Percentiles rank a stretch among this genome's conserved stretches.
These are phyloP conservation scores for Diaporthe amygdali DNA, from an alignment of 2,329 filamentous ascomycete species.

Conservation along the genomic window DNA sequence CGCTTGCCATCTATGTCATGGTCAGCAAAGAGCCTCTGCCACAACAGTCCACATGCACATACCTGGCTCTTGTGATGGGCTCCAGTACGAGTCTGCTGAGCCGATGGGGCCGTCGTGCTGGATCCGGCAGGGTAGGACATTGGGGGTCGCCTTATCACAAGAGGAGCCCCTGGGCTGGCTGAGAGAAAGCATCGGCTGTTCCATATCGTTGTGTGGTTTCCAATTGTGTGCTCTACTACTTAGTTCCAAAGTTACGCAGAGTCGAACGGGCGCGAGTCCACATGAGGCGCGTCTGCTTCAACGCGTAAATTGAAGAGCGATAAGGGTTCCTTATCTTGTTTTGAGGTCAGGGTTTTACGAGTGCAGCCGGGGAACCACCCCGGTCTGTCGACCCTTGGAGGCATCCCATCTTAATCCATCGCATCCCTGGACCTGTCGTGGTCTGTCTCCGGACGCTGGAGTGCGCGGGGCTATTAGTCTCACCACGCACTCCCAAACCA, in stretches of 20 bases:
- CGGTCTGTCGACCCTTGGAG: not conserved
- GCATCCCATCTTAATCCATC: not conserved
- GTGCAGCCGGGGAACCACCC: not conserved
- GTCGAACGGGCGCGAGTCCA: not conserved
- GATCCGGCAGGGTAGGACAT: constrained; percentile 82
- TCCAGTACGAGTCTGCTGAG: constrained; percentile 72
- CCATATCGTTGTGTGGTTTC: constrained; percentile 37
- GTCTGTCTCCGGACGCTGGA: not conserved
- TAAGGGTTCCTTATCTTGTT: constrained; percentile 23
- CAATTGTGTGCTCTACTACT: not conserved
- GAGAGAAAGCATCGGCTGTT: constrained; percentile 48
- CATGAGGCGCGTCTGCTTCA: not conserved
- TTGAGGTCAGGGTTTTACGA: not conserved
- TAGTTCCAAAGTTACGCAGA: not conserved
- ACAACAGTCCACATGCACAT: not conserved
- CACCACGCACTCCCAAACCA: not conserved
- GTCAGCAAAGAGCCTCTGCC: constrained; percentile 17
- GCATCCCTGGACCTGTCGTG: not conserved
- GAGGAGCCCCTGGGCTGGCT: constrained; percentile 30
- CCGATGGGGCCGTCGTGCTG: constrained; percentile 78
- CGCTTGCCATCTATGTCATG: constrained; percentile 50
- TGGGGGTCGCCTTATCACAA: constrained; percentile 55
- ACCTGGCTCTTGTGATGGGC: constrained; percentile 47
- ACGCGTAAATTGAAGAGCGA: constrained; percentile 22
- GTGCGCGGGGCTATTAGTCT: not conserved